These are phyloP conservation scores for Aciculosporium take DNA, from an alignment of 2,329 filamentous ascomycete species.

Conservation along the genomic window DNA sequence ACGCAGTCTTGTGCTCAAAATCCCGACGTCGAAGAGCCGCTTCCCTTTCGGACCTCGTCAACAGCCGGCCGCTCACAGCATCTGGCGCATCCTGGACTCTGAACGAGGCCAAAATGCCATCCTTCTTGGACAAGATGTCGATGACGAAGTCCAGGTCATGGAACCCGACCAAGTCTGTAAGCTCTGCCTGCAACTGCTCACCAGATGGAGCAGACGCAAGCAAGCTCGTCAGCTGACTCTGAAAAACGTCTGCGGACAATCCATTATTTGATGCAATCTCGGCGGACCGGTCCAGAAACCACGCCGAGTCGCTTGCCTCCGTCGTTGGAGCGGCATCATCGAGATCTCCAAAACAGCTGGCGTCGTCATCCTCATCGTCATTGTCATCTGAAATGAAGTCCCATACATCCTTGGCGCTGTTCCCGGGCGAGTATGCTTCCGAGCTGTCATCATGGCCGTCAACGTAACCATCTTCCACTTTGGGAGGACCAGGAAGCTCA, in stretches of 20 bases:
- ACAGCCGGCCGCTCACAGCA: conserved; percentile 36
- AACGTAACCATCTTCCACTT: conserved; percentile 33
- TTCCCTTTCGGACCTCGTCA: conserved; percentile 65
- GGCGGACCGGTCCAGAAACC: conserved; percentile 58
- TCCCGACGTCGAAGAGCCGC: conserved; percentile 64
- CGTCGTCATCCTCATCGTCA: conserved; percentile 49
- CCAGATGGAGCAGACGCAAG: conserved; percentile 55
- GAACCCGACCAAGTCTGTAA: conserved; percentile 84
- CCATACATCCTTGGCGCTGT: conserved; percentile 73
- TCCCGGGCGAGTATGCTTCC: conserved; percentile 39
- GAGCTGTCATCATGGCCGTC: conserved; percentile 57
- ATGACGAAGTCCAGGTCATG: conserved; percentile 89
- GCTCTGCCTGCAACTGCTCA: conserved; percentile 77
- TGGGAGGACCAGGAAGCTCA: conserved; percentile 29
- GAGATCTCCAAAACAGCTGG: conserved; percentile 47
- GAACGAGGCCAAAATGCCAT: conserved; percentile 44
- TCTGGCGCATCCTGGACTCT: conserved; percentile 18
- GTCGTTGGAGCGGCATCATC: conserved; percentile 30
- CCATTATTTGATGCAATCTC: conserved; percentile 53
- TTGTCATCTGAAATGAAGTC: conserved; percentile 73
- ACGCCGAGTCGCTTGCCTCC: conserved; percentile 37
- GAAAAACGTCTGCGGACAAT: conserved; percentile 54
- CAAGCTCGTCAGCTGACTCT: conserved; percentile 62
- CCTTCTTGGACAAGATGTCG: conserved; percentile 68
- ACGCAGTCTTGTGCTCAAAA: conserved; percentile 65